phyloP scores from a whole-genome alignment of 139 green algal genomes.

The Coelastrella sp. region DNA sequence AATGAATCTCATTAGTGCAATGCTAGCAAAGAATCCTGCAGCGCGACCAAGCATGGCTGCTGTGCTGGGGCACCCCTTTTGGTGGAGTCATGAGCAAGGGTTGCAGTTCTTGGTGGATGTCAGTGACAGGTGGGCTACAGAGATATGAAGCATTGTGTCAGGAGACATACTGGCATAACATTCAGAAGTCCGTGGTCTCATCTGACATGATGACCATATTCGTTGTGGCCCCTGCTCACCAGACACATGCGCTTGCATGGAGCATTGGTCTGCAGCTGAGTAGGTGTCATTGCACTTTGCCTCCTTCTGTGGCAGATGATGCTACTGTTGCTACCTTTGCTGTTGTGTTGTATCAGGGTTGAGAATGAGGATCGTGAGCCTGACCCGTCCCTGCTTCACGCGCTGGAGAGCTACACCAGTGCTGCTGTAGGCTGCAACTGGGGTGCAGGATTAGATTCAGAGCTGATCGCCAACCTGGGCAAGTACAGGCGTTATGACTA shows the following conservation, averaged over 20 bases:
- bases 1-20: constrained; percentile 74
- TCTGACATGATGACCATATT: too few relatives aligned
- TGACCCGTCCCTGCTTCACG: constrained; percentile 70
- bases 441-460: constrained; percentile 73
- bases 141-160: too few relatives aligned
- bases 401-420: constrained; percentile 61
- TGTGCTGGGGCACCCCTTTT: constrained; percentile 90
- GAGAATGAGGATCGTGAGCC: constrained; percentile 92
- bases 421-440: constrained; percentile 74
- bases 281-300: too few relatives aligned
- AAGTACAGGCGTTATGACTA: constrained; percentile 83
- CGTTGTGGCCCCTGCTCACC: too few relatives aligned
- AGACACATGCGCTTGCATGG: too few relatives aligned
- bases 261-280: too few relatives aligned
- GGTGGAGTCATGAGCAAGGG: constrained; percentile 84
- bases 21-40: constrained; percentile 77
- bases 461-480: constrained; percentile 91
- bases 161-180: too few relatives aligned
- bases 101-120: constrained; percentile 94
- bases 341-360: constrained; percentile 64
- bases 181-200: too few relatives aligned
- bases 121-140: constrained; percentile 66
- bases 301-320: too few relatives aligned
- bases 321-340: too few relatives aligned
- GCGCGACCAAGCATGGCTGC: constrained; percentile 74